Evolutionary conservation across 331 rosid genomes (phyloP).

Genomic region (Malus hybrid): DNA sequence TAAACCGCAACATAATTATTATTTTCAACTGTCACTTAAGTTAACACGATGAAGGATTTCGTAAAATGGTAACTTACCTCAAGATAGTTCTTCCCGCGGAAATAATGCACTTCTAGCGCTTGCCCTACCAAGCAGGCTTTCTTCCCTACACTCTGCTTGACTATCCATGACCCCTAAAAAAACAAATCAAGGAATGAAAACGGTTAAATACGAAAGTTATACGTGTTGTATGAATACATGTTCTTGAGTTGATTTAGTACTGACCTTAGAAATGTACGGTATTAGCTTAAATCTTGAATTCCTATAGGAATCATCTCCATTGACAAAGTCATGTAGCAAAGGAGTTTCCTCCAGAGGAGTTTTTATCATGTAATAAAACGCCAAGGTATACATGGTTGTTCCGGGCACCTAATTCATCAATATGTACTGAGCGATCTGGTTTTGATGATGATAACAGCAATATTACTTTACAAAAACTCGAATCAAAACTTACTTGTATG

Average conservation of each 20-base stretch:
- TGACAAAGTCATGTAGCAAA: constrained; percentile 53
- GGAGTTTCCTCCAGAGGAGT: constrained; percentile 72
- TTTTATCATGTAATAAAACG: constrained; percentile 64
- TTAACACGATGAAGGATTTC: neutral
- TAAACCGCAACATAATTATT: neutral
- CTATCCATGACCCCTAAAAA: constrained; percentile 90
- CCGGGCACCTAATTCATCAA: constrained; percentile 58
- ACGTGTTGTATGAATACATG: neutral
- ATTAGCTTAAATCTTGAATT: constrained; percentile 93
- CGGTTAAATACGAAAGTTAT: neutral
- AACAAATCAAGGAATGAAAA: constrained; percentile 9
- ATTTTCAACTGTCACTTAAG: neutral
- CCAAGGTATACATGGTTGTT: constrained; percentile 45
- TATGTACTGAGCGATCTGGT: neutral
- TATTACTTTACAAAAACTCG: neutral
- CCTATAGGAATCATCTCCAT: constrained; percentile 81
- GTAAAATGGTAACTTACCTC: constrained; percentile 41
- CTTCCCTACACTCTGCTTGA: constrained; percentile 90
- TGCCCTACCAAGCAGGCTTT: constrained; percentile 84
- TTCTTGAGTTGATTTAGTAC: constrained; percentile 1
- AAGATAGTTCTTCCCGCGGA: constrained; percentile 71
- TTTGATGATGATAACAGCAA: neutral
- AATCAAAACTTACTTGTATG: constrained; percentile 58
- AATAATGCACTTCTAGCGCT: constrained; percentile 50
- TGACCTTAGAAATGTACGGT: constrained; percentile 93